Percentiles rank a stretch among this genome's conserved stretches.
Conservation (phyloP, 2,329 filamentous ascomycete genomes). For the Tolypocladium ophioglossoides region DNA sequence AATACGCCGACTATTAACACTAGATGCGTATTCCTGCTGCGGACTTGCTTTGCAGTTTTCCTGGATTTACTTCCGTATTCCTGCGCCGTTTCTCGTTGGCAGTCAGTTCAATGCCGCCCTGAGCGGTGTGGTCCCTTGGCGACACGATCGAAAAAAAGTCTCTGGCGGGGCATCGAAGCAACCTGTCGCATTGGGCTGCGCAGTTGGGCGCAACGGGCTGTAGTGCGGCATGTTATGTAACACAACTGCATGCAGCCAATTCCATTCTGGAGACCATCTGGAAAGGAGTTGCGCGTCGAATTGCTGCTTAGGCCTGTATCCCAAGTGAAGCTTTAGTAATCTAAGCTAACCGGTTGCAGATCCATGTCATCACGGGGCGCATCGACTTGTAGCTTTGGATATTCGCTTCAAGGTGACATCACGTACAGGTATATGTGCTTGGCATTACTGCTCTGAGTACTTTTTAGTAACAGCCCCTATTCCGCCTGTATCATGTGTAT, state of each 20-base stretch:
- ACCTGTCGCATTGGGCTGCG: not conserved
- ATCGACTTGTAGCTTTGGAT: no score
- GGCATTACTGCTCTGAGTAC: not conserved
- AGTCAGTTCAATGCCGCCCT: not conserved
- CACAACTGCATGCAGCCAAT: no score
- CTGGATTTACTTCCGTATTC: not conserved
- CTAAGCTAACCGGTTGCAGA: no score
- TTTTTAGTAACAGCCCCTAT: not conserved
- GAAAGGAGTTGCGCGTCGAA: no score
- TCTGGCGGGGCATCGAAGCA: not conserved
- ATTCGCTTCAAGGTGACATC: no score
- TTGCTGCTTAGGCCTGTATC: no score
- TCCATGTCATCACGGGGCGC: no score
- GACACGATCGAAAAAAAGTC: not conserved
- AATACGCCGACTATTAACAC: not conserved
- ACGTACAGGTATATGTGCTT: not conserved
- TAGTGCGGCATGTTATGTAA: no score
- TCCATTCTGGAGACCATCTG: no score
- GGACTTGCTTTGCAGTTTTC: not conserved
- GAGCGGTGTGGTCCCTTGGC: not conserved
- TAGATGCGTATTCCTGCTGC: accelerated
- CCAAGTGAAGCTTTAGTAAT: no score
- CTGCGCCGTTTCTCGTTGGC: not conserved
- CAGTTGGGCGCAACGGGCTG: not conserved
- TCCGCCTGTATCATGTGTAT: not conserved